Evolutionary conservation across 148 eudicot genomes (phyloP), one percentile per base, ranked within the genome.

Genomic region (Polygonum maritimum): DNA sequence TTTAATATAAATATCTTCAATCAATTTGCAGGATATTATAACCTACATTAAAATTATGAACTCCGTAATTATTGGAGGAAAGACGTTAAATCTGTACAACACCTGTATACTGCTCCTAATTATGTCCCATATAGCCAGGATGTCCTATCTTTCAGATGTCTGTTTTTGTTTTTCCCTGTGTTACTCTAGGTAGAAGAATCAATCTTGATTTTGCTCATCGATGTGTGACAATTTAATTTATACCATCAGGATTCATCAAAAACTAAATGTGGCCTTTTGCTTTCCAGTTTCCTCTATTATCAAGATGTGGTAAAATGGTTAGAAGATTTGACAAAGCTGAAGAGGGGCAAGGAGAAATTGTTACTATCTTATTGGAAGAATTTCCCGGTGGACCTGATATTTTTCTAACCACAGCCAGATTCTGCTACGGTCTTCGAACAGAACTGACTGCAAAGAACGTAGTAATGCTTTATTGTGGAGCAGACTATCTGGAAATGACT

Each of bases 401-500:
- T 58, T 94, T 92, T 81, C 86, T 92, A 75, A 70, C 82, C 14
- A 78, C 83, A 70, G 91, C 88, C 41, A 94, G 89, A 84, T 92
- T 92, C 86, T 90, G 97, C 83, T 94, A 94, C 21, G 87, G 89
- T 26, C 69, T 83, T 76, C 86, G 88, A 67, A 74, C 88, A 75
- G 96, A 92, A 47, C 83, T 90, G 78, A 86, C 90, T 26, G 85
- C 98, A 39, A 89, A 82, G 73, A 94, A 89, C 75, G 80, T 94
- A 52, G 82, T 90, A 79, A 80, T 76, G 62, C 62, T 90, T 49
- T 89, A 92, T 72, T 90, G 94, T 79, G 97, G 90, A 40, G 89
- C 96, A 18, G 88, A 92, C 84, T 92, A 90, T 79, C 92, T 94
- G 71, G 90, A 92, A 63, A 94, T 94, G 97, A 87, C 90, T 18